Percentiles rank a stretch among this genome's conserved stretches.
These are phyloP conservation scores for Sporobolomyces roseus DNA, from an alignment of 768 basidiomycete species.

Conservation along the genomic window DNA sequence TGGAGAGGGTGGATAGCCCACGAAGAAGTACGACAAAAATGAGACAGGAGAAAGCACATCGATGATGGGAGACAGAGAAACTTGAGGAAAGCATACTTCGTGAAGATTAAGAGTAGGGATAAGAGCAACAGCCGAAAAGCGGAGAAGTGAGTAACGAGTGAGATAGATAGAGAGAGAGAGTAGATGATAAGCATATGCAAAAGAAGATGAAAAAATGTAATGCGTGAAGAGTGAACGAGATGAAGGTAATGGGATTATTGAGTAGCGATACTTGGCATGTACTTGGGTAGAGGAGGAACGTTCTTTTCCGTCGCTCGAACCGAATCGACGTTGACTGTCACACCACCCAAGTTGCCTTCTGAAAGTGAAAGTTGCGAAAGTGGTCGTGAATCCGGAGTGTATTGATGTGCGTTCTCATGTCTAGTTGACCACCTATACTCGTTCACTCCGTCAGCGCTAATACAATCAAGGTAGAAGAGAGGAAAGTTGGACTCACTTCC, in stretches of 20 bases:
- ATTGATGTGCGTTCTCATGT: constrained; percentile 13
- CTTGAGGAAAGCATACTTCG: no score
- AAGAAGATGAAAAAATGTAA: no score
- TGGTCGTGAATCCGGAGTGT: background rate
- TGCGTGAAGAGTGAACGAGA: background rate
- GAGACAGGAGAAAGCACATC: no score
- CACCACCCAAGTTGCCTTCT: background rate
- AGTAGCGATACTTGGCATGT: background rate
- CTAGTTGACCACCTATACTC: constrained; percentile 22
- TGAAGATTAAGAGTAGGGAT: background rate
- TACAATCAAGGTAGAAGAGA: background rate
- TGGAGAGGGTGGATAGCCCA: no score
- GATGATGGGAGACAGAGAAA: no score
- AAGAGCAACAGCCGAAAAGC: background rate
- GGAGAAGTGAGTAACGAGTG: no score
- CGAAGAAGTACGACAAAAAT: no score
- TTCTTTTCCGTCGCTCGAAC: background rate
- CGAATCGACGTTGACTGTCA: constrained; percentile 11
- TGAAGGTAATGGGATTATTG: no score
- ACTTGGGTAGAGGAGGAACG: background rate
- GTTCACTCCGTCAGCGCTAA: background rate
- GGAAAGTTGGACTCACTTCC: constrained; percentile 10
- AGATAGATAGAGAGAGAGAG: no score
- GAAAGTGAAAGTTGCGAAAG: constrained; percentile 3
- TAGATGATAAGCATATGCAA: no score